Base-by-base conservation (phyloP, 306 rosid genomes). In the Hippophae gyantsensis region DNA sequence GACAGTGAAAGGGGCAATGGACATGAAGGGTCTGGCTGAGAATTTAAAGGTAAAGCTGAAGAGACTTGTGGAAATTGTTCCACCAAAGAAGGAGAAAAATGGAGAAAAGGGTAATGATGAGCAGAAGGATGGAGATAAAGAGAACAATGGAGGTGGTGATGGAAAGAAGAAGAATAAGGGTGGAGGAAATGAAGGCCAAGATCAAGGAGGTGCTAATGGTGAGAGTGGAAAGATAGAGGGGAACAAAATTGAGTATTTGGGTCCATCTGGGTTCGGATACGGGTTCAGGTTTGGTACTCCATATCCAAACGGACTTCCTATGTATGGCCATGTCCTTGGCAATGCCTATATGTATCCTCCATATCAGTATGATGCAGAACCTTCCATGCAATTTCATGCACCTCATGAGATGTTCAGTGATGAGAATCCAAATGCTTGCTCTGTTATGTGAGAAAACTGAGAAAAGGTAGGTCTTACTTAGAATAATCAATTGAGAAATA, bases 1-100 rank as follows among this genome's bases (percentile, higher is more conserved):
- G 64, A 82, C 68, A 0, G 90, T 84, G 62, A 86, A 75, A 27
- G 94, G 88, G 3, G 61, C 84, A 0, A 80, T 86, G 88, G 97
- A 86, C 54, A 84, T 71, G 47, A 77, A 79, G 53, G 77, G 69
- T 26, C 41, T 86, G 47, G 77, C 69, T 13, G 80, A 56, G 64
- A 61, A 6, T 10, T 62, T 90, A 62, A 69, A 11, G n/a, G 61
- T 63, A 61, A 86, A 52, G 69, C 76, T 86, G 0, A 86, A 49
- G 76, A 78, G 85, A 66, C 49, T 69, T 8, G 86, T 86, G 32
- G 97, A 80, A 62, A 74, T 84, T 26, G 74, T 84, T 0, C 88
- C 83, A 10, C 57, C 78, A 0, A 86, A 76, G 84, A 83, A 89
- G 59, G 92, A 85, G 47, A 80, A 80, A 8, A 73, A 77, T 13